Conservation (phyloP, 1,139 yeast species). For the Kurtzmaniella natalensis region DNA sequence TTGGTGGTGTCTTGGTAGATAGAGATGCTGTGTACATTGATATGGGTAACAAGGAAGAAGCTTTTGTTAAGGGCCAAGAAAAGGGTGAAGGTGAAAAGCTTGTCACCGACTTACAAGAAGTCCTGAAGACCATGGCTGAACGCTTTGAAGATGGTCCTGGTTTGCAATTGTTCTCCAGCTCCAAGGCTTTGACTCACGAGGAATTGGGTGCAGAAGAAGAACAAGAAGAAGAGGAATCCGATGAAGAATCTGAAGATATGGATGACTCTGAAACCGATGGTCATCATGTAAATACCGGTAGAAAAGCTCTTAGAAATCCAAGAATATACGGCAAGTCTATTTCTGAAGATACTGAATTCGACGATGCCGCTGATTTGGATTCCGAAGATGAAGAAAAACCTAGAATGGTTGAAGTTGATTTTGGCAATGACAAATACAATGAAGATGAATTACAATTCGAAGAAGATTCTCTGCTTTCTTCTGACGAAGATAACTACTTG, state of each 20-base stretch:
- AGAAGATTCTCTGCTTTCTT: conserved; percentile 42
- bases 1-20: conserved; percentile 95
- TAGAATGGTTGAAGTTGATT: conserved; percentile 48
- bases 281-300: conserved; percentile 42
- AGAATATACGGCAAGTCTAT: conserved; percentile 53
- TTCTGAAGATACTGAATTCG: conserved; percentile 48
- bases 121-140: conserved; percentile 59
- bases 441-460: conserved; percentile 50
- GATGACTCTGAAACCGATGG: conserved; percentile 17
- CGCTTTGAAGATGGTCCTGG: conserved; percentile 64
- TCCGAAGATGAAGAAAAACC: conserved; percentile 36
- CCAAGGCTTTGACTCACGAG: conserved; percentile 44
- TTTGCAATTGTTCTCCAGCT: conserved; percentile 63
- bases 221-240: conserved; percentile 31
- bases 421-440: conserved; percentile 31
- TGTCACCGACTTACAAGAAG: conserved; percentile 76
- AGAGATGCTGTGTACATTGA: conserved; percentile 96
- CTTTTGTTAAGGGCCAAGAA: conserved; percentile 65
- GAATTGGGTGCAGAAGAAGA: conserved; percentile 36
- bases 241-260: conserved; percentile 25
- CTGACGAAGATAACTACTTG: conserved; percentile 38
- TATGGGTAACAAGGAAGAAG: conserved; percentile 57
- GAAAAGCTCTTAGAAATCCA: conserved; percentile 57
- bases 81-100: conserved; percentile 78
- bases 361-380: conserved; percentile 21